Evolutionary conservation across 2,329 filamentous ascomycete genomes (phyloP).

Genomic region (Chrysosporium queenslandicum): DNA sequence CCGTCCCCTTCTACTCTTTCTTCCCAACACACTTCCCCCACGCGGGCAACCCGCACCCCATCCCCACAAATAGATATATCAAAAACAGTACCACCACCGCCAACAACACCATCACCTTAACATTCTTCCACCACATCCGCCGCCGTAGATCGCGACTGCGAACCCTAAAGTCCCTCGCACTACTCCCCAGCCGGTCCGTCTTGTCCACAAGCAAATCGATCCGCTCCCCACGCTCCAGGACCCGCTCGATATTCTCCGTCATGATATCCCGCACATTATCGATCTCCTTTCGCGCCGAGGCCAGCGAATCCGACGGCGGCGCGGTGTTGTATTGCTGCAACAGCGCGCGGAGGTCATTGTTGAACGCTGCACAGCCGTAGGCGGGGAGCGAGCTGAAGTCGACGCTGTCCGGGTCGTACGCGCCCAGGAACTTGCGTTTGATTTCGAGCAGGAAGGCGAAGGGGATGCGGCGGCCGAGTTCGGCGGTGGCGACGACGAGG

Average conservation of each 20-base stretch:
- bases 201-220: constrained; percentile 93
- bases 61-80: constrained; percentile 60
- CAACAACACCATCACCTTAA: constrained; percentile 81
- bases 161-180: constrained; percentile 80
- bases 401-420: constrained; percentile 55
- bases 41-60: constrained; percentile 59
- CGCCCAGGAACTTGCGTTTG: constrained; percentile 71
- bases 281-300: constrained; percentile 77
- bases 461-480: constrained; percentile 74
- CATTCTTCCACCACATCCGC: constrained; percentile 99
- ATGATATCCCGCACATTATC: constrained; percentile 87
- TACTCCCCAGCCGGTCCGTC: constrained; percentile 83
- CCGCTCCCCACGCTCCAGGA: constrained; percentile 81
- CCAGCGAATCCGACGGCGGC: constrained; percentile 66
- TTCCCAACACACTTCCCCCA: constrained; percentile 38
- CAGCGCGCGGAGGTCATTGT: constrained; percentile 61
- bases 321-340: constrained; percentile 81
- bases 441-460: constrained; percentile 89
- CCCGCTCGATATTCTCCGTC: constrained; percentile 87
- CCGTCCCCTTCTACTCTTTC: background rate
- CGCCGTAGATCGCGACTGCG: constrained; percentile 76
- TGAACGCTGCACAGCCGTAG: constrained; percentile 85
- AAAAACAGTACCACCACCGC: constrained; percentile 59
- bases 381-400: constrained; percentile 71
- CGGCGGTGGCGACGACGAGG: constrained; percentile 73